Conservation (phyloP, 345 rosid genomes). For the Combretum micranthum region DNA sequence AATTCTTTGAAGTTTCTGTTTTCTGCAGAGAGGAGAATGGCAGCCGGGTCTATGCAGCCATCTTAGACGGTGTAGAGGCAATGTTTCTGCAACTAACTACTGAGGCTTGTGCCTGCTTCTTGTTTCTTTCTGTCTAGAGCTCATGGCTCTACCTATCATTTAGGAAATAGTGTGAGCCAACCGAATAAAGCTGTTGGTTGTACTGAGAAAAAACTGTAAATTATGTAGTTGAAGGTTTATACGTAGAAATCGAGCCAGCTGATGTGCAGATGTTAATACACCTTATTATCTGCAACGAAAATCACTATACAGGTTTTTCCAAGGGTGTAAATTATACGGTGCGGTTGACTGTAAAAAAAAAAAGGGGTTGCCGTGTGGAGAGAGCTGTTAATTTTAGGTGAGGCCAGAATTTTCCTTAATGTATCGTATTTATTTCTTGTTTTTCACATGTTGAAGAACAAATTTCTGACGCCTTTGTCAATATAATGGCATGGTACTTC, state of each 20-base stretch:
- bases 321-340: constrained; percentile 46
- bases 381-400: constrained; percentile 50
- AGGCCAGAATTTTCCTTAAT: constrained; percentile 20
- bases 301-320: constrained; percentile 21
- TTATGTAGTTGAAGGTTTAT: constrained; percentile 65
- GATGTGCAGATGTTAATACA: constrained; percentile 29
- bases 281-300: constrained; percentile 28
- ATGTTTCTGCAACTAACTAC: background rate
- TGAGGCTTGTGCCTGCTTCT: constrained; percentile 32
- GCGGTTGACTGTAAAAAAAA: constrained; percentile 49
- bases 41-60: too few relatives aligned
- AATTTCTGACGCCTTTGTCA: too few relatives aligned
- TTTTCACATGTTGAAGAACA: too few relatives aligned
- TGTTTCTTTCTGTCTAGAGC: constrained; percentile 20
- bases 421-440: too few relatives aligned
- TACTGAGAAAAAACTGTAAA: constrained; percentile 45
- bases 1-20: too few relatives aligned
- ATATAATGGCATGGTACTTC: too few relatives aligned
- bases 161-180: constrained; percentile 32
- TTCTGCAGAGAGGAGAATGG: too few relatives aligned
- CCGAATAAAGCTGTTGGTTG: constrained; percentile 49
- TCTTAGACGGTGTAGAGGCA: background rate
- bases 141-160: constrained; percentile 23
- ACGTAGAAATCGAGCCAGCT: constrained; percentile 35
- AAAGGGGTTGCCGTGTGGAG: constrained; percentile 30